Evolutionary conservation across 106 monocot genomes (phyloP).

Genomic region (Chionographis japonica): DNA sequence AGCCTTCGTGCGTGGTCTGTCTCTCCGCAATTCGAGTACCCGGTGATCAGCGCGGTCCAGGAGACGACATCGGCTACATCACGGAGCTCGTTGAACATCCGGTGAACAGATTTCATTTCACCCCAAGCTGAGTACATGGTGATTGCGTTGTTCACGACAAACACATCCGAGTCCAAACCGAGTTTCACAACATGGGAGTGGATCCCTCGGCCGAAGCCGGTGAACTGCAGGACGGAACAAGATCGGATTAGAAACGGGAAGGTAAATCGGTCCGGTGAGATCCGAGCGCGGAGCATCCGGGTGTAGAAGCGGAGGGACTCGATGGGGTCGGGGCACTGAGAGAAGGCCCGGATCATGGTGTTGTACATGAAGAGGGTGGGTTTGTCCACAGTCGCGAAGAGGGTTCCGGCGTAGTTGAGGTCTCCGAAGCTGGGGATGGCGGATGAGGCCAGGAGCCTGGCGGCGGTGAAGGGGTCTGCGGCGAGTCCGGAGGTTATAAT

Average conservation of each 20-base stretch:
- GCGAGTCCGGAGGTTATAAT: slow-evolving; percentile 33
- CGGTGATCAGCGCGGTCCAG: slow-evolving; percentile 67
- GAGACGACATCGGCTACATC: slow-evolving; percentile 47
- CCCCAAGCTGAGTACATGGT: slow-evolving; percentile 37
- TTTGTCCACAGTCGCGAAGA: slow-evolving; percentile 28
- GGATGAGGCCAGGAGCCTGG: slow-evolving; percentile 48
- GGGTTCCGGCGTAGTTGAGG: slow-evolving; percentile 23
- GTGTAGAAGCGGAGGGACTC: slow-evolving; percentile 24
- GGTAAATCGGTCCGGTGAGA: slow-evolving; percentile 48
- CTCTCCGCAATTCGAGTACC: slow-evolving; percentile 30
- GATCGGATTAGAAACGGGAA: slow-evolving; percentile 60
- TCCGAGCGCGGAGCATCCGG: slow-evolving; percentile 24
- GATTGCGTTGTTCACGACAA: slow-evolving; percentile 52
- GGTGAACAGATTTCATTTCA: slow-evolving; percentile 34
- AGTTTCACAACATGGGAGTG: slow-evolving; percentile 37
- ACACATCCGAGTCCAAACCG: slow-evolving; percentile 47
- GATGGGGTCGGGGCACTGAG: slow-evolving; percentile 15
- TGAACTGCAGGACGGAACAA: slow-evolving; percentile 2
- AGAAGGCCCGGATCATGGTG: slow-evolving; percentile 69
- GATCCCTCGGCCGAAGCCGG: slow-evolving; percentile 14
- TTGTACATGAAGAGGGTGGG: slow-evolving; percentile 57
- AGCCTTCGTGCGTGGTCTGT: slow-evolving; percentile 37
- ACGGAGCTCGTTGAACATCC: slow-evolving; percentile 39
- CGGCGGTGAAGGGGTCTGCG: slow-evolving; percentile 35
- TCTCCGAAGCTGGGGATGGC: slow-evolving; percentile 17